Base-by-base conservation (phyloP, 2,329 filamentous ascomycete species). In the Chaetomiaceae sp. region DNA sequence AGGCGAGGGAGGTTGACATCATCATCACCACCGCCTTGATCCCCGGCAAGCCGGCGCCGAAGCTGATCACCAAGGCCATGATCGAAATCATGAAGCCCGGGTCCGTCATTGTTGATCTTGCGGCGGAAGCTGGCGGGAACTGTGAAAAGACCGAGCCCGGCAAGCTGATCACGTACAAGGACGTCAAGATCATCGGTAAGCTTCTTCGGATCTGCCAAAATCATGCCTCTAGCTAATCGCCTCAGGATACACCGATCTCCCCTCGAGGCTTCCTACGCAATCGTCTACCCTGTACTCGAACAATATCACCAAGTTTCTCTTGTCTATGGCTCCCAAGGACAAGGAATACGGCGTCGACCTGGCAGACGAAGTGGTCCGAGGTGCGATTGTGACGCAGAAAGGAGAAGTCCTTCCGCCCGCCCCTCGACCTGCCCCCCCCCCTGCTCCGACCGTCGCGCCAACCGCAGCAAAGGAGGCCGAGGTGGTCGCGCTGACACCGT, bases 11-110 rank as follows among this genome's bases (percentile, higher is more conserved):
- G 34, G 89, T 95, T 47, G 90, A 96, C 69, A 95, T 96, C 58
- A 87, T 96, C 56, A 87, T 96, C 66, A 95, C 90, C 1, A 96
- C 90, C 1, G 90, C 90, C n/a, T 71, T 95, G 62, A 95, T 96
- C 55, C 90, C 90, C 0, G 90, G 90, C 52, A 86, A 80, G 61
- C 86, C 86, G 25, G 89, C 90, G 0, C 90, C 90, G 0, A 92
- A 86, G 64, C 75, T 96, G 27, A 91, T 96, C 63, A 91, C 86
- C 4, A 87, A 88, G 69, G 70, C 82, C 60, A 90, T 90, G 81
- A 76, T 92, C 25, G 79, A 85, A 60, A 84, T 86, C 40, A 95
- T 96, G 90, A 95, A 89, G 67, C 90, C 90, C 2, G 90, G 90
- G 20, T 94, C 89, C 3, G 87, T 95, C 3, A 77, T 96, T 62